Base-by-base conservation (phyloP, 495 filamentous ascomycete species). In the Apiosordaria backusii region DNA sequence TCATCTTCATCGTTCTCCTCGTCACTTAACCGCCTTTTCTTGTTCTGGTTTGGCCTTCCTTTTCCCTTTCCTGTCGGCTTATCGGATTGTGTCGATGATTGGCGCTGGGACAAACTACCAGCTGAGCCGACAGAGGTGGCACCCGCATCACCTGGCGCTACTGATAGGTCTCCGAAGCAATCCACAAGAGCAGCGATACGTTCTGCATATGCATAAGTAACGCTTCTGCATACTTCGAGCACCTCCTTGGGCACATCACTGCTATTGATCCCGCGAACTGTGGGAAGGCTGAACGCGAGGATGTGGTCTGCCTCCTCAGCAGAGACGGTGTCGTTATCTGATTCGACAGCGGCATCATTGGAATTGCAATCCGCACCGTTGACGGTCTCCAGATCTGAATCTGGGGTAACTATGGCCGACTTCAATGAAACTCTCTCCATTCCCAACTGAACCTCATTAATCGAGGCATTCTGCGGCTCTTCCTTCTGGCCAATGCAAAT, bases 271-370 rank as follows among this genome's bases (percentile, higher is more conserved):
- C 59, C 59, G n/a, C 59, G 59, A 19, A 61, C 15, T 6, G 59
- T 61, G 7, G 59, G 59, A 4, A 61, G 27, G 19, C 59, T 61
- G 59, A 61, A 61, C 4, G 15, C 16, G 2, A 61, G 59, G 10
- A 64, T 64, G 7, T 27, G 52, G 57, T 64, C 62, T n/a, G 62
- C 52, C 7, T 57, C 62, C n/a, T 64, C 62, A 15, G 45, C n/a
- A 1, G 19, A 9, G 22, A 27, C 26, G 23, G 21, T 21, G 10
- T 61, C 59, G 7, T 19, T 27, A 7, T 61, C 59, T 45, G 26
- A 4, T 19, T 45, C 59, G 16, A 45, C 15, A 4, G 27, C 22
- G 59, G 13, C 26, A 0, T 50, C 59, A n/a, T 4, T 35, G n/a
- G 4, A 4, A 40, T 35, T n/a, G n/a, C n/a, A 25, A 35, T 61